Percentiles rank a stretch among this genome's conserved stretches.
Conservation (phyloP, 495 filamentous ascomycete species). For the Lindgomyces ingoldianus region DNA sequence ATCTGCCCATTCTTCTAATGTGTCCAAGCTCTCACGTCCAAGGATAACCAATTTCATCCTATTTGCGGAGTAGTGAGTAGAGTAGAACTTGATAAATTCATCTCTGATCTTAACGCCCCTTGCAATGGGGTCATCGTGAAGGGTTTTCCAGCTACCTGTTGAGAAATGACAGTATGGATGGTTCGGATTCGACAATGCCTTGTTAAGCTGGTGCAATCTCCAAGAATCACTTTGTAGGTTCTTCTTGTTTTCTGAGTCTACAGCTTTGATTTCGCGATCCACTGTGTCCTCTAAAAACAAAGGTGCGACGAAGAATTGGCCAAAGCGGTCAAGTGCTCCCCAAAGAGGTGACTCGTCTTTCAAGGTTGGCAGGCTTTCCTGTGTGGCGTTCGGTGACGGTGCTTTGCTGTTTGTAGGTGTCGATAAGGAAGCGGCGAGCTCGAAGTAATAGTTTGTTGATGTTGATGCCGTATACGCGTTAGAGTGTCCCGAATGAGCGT, state of each 20-base stretch:
- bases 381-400: constrained; percentile 25
- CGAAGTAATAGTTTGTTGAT: constrained; percentile 97
- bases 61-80: constrained; percentile 91
- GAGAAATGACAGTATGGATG: constrained; percentile 98
- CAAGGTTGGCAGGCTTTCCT: constrained; percentile 25
- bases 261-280: constrained; percentile 86
- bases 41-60: constrained; percentile 93
- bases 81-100: constrained; percentile 93
- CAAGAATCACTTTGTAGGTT: constrained; percentile 95
- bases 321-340: constrained; percentile 91
- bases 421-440: constrained; percentile 70
- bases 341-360: constrained; percentile 66
- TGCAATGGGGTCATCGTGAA: constrained; percentile 80
- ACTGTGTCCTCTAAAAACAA: constrained; percentile 88
- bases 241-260: constrained; percentile 99
- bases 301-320: constrained; percentile 94
- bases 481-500: constrained; percentile 82
- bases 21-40: constrained; percentile 84
- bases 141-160: constrained; percentile 85
- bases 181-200: constrained; percentile 81
- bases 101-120: constrained; percentile 84
- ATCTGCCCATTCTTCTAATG: constrained; percentile 81
- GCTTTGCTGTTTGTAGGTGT: constrained; percentile 33
- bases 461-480: constrained; percentile 95
- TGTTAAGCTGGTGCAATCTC: constrained; percentile 89